Evolutionary conservation across 1,284 basidiomycete genomes (phyloP), one percentile per base, ranked within the genome.

Genomic region (Cutaneotrichosporon daszewskae): DNA sequence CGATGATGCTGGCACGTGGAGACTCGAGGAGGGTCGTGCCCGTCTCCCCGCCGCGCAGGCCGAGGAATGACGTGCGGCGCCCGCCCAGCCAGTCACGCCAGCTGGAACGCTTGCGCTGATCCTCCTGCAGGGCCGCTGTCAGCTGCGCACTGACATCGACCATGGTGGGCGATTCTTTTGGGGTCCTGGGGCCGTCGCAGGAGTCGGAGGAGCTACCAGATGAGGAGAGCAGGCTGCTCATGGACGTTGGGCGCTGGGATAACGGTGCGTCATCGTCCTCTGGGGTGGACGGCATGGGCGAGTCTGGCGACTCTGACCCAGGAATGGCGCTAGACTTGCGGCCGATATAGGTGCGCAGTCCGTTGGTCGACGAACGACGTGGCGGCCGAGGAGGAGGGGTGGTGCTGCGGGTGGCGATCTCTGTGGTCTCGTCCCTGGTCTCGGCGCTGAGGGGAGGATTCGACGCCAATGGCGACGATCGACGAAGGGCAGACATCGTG

Each of bases 171-270:
- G 49, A 40, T 7, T 32, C 47, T 32, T 60, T 40, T 3, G 66
- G 66, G 1, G 66, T 68, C 32, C 55, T 49, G 19, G 58, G 40
- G 2, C 55, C 66, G 29, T 68, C 62, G 36, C 49, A 58, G 10
- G 55, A 59, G 39, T 43, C 40, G 16, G 48, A 43, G 5, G 50
- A 47, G 29, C 51, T 57, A 9, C 52, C 54, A 20, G 51, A 53
- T 13, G 51, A 31, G 7, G 28, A 31, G 28, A 31, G 13, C 47
- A 24, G 57, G 31, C 57, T 59, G 42, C 51, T 47, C 27, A 54
- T 51, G 3, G 63, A 66, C 27, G 20, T 35, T 13, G 25, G 24
- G 17, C 17, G 13, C 10, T 12, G 31, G 39, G 11, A 24, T 18
- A 5, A 26, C 32, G 29, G 12, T 14, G 13, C 22, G 29, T 19